Percentiles rank a stretch among this genome's conserved stretches.
Conservation (phyloP, 345 rosid genomes). For the Conringia planisiliqua region DNA sequence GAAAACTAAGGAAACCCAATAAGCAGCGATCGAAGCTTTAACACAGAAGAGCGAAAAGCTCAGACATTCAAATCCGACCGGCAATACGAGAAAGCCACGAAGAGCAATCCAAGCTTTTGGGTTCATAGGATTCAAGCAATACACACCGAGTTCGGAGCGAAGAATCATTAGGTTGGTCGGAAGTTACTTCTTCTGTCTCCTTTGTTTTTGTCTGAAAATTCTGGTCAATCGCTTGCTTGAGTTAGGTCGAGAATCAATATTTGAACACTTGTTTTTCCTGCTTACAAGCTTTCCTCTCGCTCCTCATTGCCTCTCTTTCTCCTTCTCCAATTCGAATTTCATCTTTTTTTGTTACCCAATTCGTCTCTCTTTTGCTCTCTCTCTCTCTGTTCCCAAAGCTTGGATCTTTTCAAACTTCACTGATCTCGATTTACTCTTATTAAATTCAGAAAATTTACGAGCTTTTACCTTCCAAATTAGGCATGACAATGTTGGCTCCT, state of each 20-base stretch:
- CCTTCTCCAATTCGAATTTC: constrained; percentile 25
- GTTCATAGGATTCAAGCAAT: constrained; percentile 8
- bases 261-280: constrained; percentile 27
- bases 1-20: constrained; percentile 31
- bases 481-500: constrained; percentile 35
- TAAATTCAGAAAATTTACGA: constrained; percentile 39
- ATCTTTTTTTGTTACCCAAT: constrained; percentile 20
- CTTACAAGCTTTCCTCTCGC: constrained; percentile 37
- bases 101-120: constrained; percentile 7
- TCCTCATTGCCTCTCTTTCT: constrained; percentile 37
- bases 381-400: constrained; percentile 33
- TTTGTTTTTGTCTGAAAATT: constrained; percentile 41
- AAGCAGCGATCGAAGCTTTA: constrained; percentile 58
- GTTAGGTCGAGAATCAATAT: constrained; percentile 34
- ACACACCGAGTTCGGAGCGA: constrained; percentile 21
- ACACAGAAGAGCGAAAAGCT: constrained; percentile 39
- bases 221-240: constrained; percentile 36
- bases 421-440: constrained; percentile 52
- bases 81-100: constrained; percentile 15
- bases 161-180: constrained; percentile 32
- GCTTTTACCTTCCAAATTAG: constrained; percentile 34
- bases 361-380: constrained; percentile 40
- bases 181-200: constrained; percentile 19
- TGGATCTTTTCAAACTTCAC: constrained; percentile 36
- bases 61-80: constrained; percentile 39